Percentiles rank a stretch among this genome's conserved stretches.
These are phyloP conservation scores for Bacidia gigantensis DNA, from an alignment of 495 filamentous ascomycete genomes.

Conservation along the genomic window DNA sequence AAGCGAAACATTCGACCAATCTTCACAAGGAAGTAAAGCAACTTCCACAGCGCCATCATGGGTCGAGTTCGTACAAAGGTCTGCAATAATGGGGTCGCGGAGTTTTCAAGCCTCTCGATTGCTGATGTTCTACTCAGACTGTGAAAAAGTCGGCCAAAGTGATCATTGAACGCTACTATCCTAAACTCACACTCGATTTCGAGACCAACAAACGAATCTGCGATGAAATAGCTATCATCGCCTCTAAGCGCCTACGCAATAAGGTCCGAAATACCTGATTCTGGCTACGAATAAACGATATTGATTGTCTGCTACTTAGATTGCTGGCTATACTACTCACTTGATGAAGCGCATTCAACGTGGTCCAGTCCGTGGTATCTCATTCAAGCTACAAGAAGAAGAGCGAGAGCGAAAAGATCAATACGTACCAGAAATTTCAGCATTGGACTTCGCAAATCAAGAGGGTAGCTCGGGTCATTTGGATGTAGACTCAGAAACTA, in stretches of 20 bases:
- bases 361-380: conserved; percentile 97
- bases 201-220: conserved; percentile 99
- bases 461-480: conserved; percentile 79
- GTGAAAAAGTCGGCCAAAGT: conserved; percentile 99
- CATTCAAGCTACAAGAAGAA: conserved; percentile 99
- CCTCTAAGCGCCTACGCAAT: conserved; percentile 94
- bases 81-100: not conserved
- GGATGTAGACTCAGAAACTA: conserved; percentile 92
- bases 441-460: conserved; percentile 82
- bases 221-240: conserved; percentile 99
- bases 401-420: conserved; percentile 99
- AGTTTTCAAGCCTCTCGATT: no score
- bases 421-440: conserved; percentile 97
- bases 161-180: conserved; percentile 99
- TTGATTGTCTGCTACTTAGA: conserved; percentile 34
- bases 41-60: conserved; percentile 38
- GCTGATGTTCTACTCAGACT: conserved; percentile 42
- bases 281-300: not conserved
- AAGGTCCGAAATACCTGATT: conserved; percentile 45
- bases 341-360: conserved; percentile 99
- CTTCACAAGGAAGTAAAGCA: not conserved
- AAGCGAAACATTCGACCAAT: not conserved
- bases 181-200: conserved; percentile 96
- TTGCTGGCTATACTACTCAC: conserved; percentile 96
- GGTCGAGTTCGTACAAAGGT: conserved; percentile 89